Percentiles rank a stretch among this genome's conserved stretches.
phyloP scores from a whole-genome alignment of 495 filamentous ascomycete genomes.

The Extremus antarcticus region DNA sequence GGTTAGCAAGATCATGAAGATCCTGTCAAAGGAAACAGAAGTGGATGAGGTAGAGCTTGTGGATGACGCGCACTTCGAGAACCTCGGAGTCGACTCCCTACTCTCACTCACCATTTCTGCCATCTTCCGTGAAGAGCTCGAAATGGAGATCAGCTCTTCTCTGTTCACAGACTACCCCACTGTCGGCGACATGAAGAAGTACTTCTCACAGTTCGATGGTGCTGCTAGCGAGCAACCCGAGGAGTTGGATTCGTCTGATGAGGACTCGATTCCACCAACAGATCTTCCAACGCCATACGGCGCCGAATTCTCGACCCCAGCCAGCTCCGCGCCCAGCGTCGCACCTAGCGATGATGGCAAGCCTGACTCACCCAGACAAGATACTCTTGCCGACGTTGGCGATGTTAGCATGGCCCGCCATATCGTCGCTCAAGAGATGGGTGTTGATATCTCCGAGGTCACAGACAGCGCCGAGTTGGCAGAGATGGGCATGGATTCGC shows the following conservation, averaged over 20 bases:
- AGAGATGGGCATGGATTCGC: conserved; percentile 37
- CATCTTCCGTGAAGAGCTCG: conserved; percentile 36
- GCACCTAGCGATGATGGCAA: conserved; percentile 30
- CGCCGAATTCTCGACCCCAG: conserved; percentile 25
- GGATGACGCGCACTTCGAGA: conserved; percentile 35
- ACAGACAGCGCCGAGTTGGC: conserved; percentile 32
- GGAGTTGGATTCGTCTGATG: conserved; percentile 26
- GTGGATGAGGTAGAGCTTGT: conserved; percentile 34
- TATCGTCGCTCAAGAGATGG: conserved; percentile 37
- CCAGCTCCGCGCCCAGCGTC: conserved; percentile 30
- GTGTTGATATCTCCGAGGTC: conserved; percentile 34
- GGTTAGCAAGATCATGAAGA: conserved; percentile 33
- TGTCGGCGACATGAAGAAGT: conserved; percentile 37
- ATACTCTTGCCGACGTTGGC: conserved; percentile 15
- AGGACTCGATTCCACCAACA: conserved; percentile 21
- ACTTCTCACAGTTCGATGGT: conserved; percentile 33
- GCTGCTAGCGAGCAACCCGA: conserved; percentile 18
- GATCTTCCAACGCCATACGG: conserved; percentile 30
- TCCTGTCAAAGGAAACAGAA: conserved; percentile 35
- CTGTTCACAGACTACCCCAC: conserved; percentile 36
- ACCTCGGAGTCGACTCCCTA: conserved; percentile 35
- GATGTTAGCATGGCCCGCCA: conserved; percentile 30
- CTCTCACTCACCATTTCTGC: conserved; percentile 35
- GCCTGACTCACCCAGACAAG: conserved; percentile 14
- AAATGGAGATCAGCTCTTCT: conserved; percentile 34